Percentiles rank a stretch among this genome's conserved stretches.
Conservation (phyloP, 1,284 basidiomycete genomes). For the Thelephora terrestris region DNA sequence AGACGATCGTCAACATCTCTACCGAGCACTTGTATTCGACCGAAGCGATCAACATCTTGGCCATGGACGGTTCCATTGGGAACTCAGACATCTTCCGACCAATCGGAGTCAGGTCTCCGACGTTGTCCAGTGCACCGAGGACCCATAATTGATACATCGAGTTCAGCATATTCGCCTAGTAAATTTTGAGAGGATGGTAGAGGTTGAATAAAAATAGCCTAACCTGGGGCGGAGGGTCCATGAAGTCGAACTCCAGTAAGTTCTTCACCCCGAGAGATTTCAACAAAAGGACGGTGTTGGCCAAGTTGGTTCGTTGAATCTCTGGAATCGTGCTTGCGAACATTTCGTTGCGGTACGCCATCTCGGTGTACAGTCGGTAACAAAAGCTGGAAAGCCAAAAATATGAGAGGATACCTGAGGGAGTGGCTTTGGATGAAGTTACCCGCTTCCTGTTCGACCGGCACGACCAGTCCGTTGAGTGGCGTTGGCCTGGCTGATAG, state of each 20-base stretch:
- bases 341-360: conserved; percentile 98
- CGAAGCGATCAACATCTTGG: conserved; percentile 96
- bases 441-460: conserved; percentile 92
- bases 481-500: conserved; percentile 96
- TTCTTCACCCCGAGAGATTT: conserved; percentile 99
- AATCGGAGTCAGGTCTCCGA: conserved; percentile 88
- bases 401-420: not conserved
- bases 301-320: conserved; percentile 92
- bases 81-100: conserved; percentile 98
- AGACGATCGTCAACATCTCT: conserved; percentile 98
- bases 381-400: conserved; percentile 54
- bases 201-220: conserved; percentile 43
- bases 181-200: conserved; percentile 23
- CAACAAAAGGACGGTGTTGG: conserved; percentile 87
- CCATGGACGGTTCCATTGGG: conserved; percentile 96
- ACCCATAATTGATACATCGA: conserved; percentile 99
- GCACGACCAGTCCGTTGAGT: conserved; percentile 94
- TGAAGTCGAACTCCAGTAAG: conserved; percentile 96
- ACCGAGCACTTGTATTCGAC: conserved; percentile 89
- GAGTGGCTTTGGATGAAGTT: conserved; percentile 19
- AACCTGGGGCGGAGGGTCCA: conserved; percentile 95
- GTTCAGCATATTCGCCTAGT: conserved; percentile 84
- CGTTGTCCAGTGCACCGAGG: conserved; percentile 92
- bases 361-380: conserved; percentile 96
- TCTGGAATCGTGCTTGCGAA: conserved; percentile 93